Percentiles rank a stretch among this genome's conserved stretches.
Evolutionary conservation across 177 flowering plant species (phyloP).

Genomic region (Vitis hybrid): DNA sequence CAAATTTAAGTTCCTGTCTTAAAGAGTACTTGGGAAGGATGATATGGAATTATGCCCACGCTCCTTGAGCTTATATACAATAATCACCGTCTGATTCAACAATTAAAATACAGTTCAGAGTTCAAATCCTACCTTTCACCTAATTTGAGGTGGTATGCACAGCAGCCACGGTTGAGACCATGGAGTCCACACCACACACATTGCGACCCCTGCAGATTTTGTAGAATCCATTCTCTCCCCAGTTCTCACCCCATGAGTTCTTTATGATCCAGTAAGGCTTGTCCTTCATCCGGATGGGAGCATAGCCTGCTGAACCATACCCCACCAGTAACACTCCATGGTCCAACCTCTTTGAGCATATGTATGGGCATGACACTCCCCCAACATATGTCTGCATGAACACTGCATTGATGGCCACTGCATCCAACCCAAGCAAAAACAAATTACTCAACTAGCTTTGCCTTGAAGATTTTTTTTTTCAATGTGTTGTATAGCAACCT

Average conservation of each 20-base stretch:
- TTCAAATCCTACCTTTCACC: background rate
- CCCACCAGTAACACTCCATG: constrained; percentile 76
- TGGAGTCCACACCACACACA: constrained; percentile 50
- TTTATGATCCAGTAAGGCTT: constrained; percentile 54
- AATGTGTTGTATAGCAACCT: too few relatives aligned
- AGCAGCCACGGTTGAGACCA: constrained; percentile 56
- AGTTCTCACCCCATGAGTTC: constrained; percentile 53
- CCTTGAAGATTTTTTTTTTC: background rate
- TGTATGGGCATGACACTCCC: constrained; percentile 75
- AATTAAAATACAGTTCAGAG: background rate
- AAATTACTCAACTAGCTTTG: background rate
- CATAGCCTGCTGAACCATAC: constrained; percentile 54
- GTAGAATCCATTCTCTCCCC: constrained; percentile 59
- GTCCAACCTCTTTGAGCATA: constrained; percentile 57
- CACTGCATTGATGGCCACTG: constrained; percentile 79
- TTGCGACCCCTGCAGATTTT: constrained; percentile 57
- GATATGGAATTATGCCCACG: too few relatives aligned
- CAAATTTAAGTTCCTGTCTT: too few relatives aligned
- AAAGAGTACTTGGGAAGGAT: too few relatives aligned
- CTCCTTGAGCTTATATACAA: background rate
- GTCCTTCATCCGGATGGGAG: constrained; percentile 43
- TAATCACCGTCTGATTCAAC: too few relatives aligned
- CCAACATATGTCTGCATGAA: constrained; percentile 71
- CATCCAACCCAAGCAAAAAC: constrained; percentile 14
- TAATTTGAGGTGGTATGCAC: constrained; percentile 16